Percentiles rank a stretch among this genome's conserved stretches.
phyloP scores from a whole-genome alignment of 2,329 filamentous ascomycete genomes.

The Microsporum canis region DNA sequence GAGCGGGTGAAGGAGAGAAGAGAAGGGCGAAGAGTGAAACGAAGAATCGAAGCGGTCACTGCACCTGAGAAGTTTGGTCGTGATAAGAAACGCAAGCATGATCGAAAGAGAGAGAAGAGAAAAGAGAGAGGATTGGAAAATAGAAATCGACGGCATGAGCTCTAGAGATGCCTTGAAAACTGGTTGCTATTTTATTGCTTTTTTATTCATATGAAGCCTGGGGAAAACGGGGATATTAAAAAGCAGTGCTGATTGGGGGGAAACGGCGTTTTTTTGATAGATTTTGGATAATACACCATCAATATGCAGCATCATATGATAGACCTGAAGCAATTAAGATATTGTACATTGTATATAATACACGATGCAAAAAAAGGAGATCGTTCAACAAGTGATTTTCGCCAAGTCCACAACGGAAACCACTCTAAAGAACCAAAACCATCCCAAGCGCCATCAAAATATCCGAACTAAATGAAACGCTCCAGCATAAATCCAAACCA shows the following conservation, averaged over 20 bases:
- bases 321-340: not conserved
- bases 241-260: not conserved
- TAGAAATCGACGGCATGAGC: constrained; percentile 59
- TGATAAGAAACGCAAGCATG: constrained; percentile 72
- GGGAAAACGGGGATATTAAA: not conserved
- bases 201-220: not conserved
- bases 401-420: not conserved
- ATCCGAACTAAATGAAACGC: not conserved
- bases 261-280: not conserved
- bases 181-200: not conserved
- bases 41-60: constrained; percentile 75
- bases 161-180: constrained; percentile 34
- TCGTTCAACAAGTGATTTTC: not conserved
- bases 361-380: not conserved
- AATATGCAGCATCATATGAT: not conserved
- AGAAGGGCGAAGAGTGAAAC: constrained; percentile 66
- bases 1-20: constrained; percentile 60
- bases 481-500: not conserved
- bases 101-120: constrained; percentile 70
- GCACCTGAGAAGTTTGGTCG: constrained; percentile 67
- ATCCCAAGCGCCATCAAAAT: not conserved
- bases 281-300: not conserved
- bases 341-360: constrained; percentile 2
- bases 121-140: constrained; percentile 68
- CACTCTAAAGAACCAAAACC: not conserved